Conservation (phyloP, 352 stramenopile genomes). For the Globisporangium radiosum region DNA sequence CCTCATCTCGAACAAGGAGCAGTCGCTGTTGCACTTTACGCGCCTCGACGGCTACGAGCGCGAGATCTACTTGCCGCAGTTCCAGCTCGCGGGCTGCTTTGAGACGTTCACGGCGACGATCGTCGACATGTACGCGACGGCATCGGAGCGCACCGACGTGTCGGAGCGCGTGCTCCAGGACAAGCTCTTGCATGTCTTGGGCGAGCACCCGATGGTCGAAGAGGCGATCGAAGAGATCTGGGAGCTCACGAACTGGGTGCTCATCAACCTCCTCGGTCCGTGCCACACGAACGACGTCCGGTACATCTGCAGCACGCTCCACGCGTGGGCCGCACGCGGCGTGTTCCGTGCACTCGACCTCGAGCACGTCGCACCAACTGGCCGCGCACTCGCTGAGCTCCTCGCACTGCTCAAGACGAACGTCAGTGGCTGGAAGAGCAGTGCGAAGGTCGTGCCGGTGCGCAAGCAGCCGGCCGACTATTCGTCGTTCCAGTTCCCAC, state of each 20-base stretch:
- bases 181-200: constrained; percentile 75
- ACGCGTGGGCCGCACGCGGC: constrained; percentile 69
- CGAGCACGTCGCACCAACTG: constrained; percentile 58
- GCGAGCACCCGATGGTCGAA: constrained; percentile 77
- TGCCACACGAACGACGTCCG: constrained; percentile 94
- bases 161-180: constrained; percentile 73
- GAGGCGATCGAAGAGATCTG: constrained; percentile 95
- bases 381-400: constrained; percentile 61
- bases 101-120: constrained; percentile 86
- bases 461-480: constrained; percentile 83
- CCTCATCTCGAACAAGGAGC: constrained; percentile 86
- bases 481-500: constrained; percentile 76
- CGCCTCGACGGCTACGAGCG: constrained; percentile 94
- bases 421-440: constrained; percentile 62
- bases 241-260: constrained; percentile 93
- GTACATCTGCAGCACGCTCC: constrained; percentile 83
- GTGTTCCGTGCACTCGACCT: constrained; percentile 77
- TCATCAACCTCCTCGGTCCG: constrained; percentile 92
- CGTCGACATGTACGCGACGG: constrained; percentile 54
- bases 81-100: constrained; percentile 96
- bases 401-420: constrained; percentile 68
- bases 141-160: constrained; percentile 34
- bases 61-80: constrained; percentile 97
- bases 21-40: constrained; percentile 94
- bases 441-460: constrained; percentile 75